Evolutionary conservation across 2,329 filamentous ascomycete genomes (phyloP).

Genomic region (Aureobasidium sp.): DNA sequence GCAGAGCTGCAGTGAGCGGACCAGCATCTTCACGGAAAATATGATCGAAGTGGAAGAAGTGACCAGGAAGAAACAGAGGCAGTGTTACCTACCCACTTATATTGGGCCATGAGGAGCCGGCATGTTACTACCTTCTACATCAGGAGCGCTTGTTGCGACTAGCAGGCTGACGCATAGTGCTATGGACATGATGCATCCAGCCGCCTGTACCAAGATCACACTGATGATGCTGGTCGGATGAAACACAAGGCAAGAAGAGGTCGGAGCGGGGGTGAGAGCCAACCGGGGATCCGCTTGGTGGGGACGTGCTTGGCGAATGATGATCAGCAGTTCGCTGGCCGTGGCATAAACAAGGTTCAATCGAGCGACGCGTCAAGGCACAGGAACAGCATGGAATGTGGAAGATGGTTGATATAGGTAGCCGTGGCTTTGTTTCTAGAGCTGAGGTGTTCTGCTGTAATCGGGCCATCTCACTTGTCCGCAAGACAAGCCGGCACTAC

Average conservation of each 20-base stretch:
- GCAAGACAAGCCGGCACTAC: neutral
- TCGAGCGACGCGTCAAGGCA: neutral
- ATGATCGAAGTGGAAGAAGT: neutral
- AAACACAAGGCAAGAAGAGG: slow-evolving; percentile 7
- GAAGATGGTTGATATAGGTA: neutral
- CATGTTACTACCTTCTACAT: neutral
- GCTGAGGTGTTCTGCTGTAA: neutral
- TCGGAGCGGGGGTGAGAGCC: slow-evolving; percentile 8
- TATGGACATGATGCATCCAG: slow-evolving; percentile 6
- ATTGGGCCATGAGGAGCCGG: neutral
- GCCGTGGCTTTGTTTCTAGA: neutral
- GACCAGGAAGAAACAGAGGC: neutral
- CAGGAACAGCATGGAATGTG: neutral
- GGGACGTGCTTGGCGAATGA: slow-evolving; percentile 12
- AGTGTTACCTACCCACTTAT: slow-evolving; percentile 7
- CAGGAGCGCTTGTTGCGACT: neutral
- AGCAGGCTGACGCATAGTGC: neutral
- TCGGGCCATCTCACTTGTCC: neutral
- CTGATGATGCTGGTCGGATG: neutral
- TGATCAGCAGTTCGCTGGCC: neutral
- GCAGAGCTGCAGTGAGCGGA: slow-evolving; percentile 3
- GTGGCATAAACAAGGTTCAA: neutral
- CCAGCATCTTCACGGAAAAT: neutral
- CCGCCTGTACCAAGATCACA: neutral
- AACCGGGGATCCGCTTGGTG: slow-evolving; percentile 1